Evolutionary conservation across 441 rosid genomes (phyloP), one percentile per base, ranked within the genome.

Genomic region (Adansonia rubrostipa): DNA sequence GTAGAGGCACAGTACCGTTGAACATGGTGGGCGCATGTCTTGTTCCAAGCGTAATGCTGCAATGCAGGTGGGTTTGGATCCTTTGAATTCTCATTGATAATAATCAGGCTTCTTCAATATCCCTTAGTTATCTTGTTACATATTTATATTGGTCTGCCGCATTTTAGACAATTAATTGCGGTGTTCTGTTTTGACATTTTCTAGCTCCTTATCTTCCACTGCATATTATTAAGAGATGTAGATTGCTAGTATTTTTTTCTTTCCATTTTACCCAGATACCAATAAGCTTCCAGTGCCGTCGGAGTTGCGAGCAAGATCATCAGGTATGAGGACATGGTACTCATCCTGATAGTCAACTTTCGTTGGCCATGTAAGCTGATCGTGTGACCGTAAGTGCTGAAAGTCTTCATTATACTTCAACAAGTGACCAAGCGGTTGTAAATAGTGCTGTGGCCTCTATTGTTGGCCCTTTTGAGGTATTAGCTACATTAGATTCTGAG

Each of bases 1-100:
- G 78, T 48, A 85, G 88, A 84, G 84, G 71, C 88, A 85, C 69
- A 80, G 79, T 71, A 62, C 79, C 28, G 40, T 76, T 78, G 88
- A 85, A 77, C 85, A 85, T 69, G 84, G 84, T 53, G 88, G 88
- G 17, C 79, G 71, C 48, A 76, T 83, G 81, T 80, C 88, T 65
- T 80, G 84, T 67, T 77, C 88, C 17, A 82, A 83, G 77, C 83
- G 88, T 17, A 79, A 78, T 77, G 88, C 86, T 66, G 78, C 82
- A 48, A 81, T 85, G 19, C 83, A 83, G 86, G 87, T 85, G 66
- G 15, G 60, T 44, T 33, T 73, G 42, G 47, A 33, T 13, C 42
- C 54, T 20, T 68, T 53, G 54, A 69, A 8, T 67, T 62, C 42
- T 78, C 60, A 22, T 51, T 53, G 64, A 76, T 50, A 62, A 28